Evolutionary conservation across 495 filamentous ascomycete genomes (phyloP).

Genomic region (Massariosphaeria phaeospora): DNA sequence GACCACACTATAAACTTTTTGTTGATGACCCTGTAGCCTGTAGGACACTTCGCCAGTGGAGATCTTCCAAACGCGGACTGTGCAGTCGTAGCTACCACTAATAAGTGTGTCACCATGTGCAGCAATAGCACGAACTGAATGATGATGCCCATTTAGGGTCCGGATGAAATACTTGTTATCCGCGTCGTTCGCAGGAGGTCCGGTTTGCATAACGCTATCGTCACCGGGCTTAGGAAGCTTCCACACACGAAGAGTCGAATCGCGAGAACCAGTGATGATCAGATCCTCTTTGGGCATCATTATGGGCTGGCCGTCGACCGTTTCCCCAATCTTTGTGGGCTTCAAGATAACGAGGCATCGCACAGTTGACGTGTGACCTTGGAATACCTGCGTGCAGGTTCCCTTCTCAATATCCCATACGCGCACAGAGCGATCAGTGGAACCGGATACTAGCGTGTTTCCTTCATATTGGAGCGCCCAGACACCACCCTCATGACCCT

Average conservation of each 20-base stretch:
- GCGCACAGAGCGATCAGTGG: conserved; percentile 89
- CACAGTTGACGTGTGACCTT: conserved; percentile 95
- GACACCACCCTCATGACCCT: conserved; percentile 94
- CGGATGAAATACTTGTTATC: conserved; percentile 95
- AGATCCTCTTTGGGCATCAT: conserved; percentile 89
- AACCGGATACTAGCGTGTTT: conserved; percentile 91
- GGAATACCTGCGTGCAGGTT: conserved; percentile 88
- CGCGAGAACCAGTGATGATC: conserved; percentile 95
- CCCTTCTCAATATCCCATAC: conserved; percentile 97
- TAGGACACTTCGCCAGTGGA: conserved; percentile 89
- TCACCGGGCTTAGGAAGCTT: conserved; percentile 81
- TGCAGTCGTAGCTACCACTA: conserved; percentile 96
- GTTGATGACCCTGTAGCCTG: conserved; percentile 77
- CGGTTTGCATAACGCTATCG: conserved; percentile 66
- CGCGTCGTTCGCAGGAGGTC: conserved; percentile 67
- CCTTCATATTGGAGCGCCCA: conserved; percentile 97
- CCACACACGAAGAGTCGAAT: conserved; percentile 93
- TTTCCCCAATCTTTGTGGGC: conserved; percentile 70
- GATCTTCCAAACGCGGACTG: conserved; percentile 95
- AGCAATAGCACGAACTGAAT: conserved; percentile 97
- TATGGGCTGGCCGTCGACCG: conserved; percentile 65
- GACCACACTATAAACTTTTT: conserved; percentile 98
- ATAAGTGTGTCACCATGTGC: conserved; percentile 94
- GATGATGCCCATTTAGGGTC: conserved; percentile 75
- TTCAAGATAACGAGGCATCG: conserved; percentile 92